Percentiles rank a stretch among this genome's conserved stretches.
phyloP scores from a whole-genome alignment of 805 yeast species.

The Metschnikowia lachancei region DNA sequence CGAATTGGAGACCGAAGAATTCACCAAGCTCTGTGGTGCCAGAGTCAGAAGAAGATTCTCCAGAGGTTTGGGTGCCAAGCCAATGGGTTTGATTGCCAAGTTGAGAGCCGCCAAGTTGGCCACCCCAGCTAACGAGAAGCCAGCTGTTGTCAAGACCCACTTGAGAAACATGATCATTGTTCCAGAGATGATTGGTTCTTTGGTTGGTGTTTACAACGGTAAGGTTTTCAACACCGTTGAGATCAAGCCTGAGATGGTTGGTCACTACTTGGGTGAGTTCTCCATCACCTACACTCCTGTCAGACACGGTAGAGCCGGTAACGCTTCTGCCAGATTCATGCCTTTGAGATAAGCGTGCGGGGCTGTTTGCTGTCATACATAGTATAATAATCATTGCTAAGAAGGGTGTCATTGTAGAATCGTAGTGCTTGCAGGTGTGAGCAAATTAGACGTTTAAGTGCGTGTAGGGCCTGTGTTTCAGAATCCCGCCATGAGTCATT shows the following conservation, averaged over 20 bases:
- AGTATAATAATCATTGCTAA: conserved; percentile 21
- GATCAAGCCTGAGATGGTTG: conserved; percentile 99
- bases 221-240: conserved; percentile 99
- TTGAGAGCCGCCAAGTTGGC: conserved; percentile 95
- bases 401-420: background rate
- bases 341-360: conserved; percentile 48
- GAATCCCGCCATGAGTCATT: too few species aligned
- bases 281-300: conserved; percentile 99
- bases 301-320: conserved; percentile 98
- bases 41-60: conserved; percentile 99
- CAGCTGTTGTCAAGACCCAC: conserved; percentile 97
- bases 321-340: conserved; percentile 74
- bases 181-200: conserved; percentile 99
- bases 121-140: conserved; percentile 91
- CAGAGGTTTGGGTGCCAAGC: conserved; percentile 94
- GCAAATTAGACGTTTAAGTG: too few species aligned
- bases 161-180: conserved; percentile 98
- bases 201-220: conserved; percentile 99
- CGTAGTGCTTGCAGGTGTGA: background rate
- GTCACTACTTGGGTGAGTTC: conserved; percentile 99
- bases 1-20: conserved; percentile 93
- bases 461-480: too few species aligned
- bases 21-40: conserved; percentile 93
- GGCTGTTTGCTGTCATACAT: conserved; percentile 14
- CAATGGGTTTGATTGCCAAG: conserved; percentile 94